Conservation (phyloP, 2,329 filamentous ascomycete species). For the Hirsutella rhossiliensis region DNA sequence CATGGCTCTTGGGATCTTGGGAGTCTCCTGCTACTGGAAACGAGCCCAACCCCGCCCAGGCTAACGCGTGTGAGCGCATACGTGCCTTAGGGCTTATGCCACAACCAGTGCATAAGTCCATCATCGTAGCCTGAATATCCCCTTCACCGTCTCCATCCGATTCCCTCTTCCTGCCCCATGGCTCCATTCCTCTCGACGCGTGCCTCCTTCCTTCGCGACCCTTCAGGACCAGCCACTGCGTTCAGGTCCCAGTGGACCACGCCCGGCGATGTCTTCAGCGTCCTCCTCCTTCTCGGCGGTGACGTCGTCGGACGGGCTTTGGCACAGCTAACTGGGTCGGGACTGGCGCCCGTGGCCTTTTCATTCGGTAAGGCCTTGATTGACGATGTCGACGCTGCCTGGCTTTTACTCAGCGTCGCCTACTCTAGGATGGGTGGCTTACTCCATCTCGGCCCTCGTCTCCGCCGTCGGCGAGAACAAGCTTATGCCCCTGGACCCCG, state of each 20-base stretch:
- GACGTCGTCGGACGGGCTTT: slow-evolving; percentile 20
- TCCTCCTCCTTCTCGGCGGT: slow-evolving; percentile 22
- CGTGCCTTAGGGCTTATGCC: too few relatives aligned
- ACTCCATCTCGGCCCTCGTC: slow-evolving; percentile 9
- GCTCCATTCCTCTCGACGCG: too few relatives aligned
- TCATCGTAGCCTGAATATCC: too few relatives aligned
- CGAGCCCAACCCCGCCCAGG: too few relatives aligned
- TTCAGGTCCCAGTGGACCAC: slow-evolving; percentile 6
- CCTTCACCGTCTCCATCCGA: too few relatives aligned
- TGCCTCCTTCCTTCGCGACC: too few relatives aligned
- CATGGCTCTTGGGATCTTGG: too few relatives aligned
- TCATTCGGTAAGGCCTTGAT: slow-evolving; percentile 14
- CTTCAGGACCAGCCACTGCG: too few relatives aligned
- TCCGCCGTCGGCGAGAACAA: slow-evolving; percentile 14
- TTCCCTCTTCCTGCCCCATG: too few relatives aligned
- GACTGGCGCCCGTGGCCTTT: slow-evolving; percentile 17
- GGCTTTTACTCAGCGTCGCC: not conserved
- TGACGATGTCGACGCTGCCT: not conserved
- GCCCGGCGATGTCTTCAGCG: slow-evolving; percentile 12
- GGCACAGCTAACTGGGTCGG: slow-evolving; percentile 14
- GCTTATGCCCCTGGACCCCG: slow-evolving; percentile 14
- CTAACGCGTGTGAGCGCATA: too few relatives aligned
- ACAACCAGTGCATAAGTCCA: too few relatives aligned
- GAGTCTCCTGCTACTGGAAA: too few relatives aligned
- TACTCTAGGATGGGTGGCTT: slow-evolving; percentile 14